Percentiles rank a stretch among this genome's conserved stretches.
phyloP scores from a whole-genome alignment of 202 grass and related monocot genomes.

The Panicum virgatum region DNA sequence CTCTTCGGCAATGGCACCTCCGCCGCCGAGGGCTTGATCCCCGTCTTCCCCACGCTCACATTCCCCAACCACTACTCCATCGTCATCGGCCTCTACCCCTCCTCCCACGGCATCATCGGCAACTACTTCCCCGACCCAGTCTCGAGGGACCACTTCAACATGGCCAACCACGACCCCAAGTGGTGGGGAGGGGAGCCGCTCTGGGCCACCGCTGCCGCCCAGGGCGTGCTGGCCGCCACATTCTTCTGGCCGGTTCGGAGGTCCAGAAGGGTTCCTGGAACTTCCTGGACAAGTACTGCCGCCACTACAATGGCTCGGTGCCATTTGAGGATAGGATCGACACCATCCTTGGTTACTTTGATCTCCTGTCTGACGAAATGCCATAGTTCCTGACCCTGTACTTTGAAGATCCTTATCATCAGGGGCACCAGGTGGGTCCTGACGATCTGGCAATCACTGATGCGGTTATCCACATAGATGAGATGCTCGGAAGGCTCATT shows the following conservation, averaged over 20 bases:
- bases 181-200: conserved; percentile 86
- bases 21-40: conserved; percentile 63
- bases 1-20: conserved; percentile 84
- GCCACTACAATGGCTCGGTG: conserved; percentile 65
- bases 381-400: conserved; percentile 85
- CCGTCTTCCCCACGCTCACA: conserved; percentile 87
- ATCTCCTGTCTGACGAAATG: conserved; percentile 59
- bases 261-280: conserved; percentile 75
- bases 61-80: conserved; percentile 99
- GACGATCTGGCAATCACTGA: conserved; percentile 75
- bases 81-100: conserved; percentile 79
- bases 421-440: conserved; percentile 89
- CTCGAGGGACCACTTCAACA: conserved; percentile 61
- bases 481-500: conserved; percentile 76
- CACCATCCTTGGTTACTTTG: conserved; percentile 74
- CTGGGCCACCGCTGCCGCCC: conserved; percentile 70
- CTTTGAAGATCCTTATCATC: conserved; percentile 94
- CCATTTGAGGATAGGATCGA: conserved; percentile 84
- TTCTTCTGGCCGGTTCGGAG: conserved; percentile 94
- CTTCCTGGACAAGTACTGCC: conserved; percentile 78
- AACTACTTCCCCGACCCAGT: conserved; percentile 82
- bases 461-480: conserved; percentile 63
- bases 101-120: conserved; percentile 92
- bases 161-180: conserved; percentile 63
- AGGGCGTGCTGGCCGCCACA: conserved; percentile 72